Conservation (phyloP, 306 rosid species). For the Cicer arietinum region DNA sequence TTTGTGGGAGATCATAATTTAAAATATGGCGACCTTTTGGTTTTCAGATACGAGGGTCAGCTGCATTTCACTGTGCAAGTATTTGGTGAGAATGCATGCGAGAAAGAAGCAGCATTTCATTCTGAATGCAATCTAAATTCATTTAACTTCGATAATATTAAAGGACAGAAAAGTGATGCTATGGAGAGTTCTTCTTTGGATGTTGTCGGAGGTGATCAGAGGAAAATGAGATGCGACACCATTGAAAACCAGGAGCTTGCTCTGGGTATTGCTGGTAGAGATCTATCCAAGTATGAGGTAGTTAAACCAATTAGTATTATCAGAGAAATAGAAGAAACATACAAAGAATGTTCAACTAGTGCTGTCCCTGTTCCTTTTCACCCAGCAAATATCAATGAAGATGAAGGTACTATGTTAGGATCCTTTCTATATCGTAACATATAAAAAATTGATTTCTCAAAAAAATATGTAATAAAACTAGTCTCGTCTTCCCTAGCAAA, state of each 20-base stretch:
- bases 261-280: constrained; percentile 43
- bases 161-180: constrained; percentile 49
- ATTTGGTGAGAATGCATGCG: constrained; percentile 81
- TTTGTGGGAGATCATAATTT: constrained; percentile 74
- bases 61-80: constrained; percentile 75
- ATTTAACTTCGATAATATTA: constrained; percentile 32
- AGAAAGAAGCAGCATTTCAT: constrained; percentile 81
- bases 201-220: constrained; percentile 49
- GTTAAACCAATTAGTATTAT: constrained; percentile 47
- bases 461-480: constrained; percentile 31
- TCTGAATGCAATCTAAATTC: constrained; percentile 64
- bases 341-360: constrained; percentile 44
- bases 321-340: constrained; percentile 53
- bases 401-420: constrained; percentile 45
- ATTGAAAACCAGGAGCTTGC: constrained; percentile 48
- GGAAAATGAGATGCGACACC: constrained; percentile 62
- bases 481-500: constrained; percentile 23
- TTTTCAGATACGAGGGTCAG: constrained; percentile 78
- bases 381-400: constrained; percentile 49
- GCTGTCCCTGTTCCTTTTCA: constrained; percentile 43
- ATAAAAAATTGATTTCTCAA: constrained; percentile 34
- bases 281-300: constrained; percentile 44
- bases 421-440: too few relatives aligned
- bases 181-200: constrained; percentile 56
- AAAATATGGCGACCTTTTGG: constrained; percentile 83